A percentile compares a stretch with the other conserved stretches of the same genome.
Evolutionary conservation across 306 rosid species (phyloP).

Genomic region (Malus domestica): DNA sequence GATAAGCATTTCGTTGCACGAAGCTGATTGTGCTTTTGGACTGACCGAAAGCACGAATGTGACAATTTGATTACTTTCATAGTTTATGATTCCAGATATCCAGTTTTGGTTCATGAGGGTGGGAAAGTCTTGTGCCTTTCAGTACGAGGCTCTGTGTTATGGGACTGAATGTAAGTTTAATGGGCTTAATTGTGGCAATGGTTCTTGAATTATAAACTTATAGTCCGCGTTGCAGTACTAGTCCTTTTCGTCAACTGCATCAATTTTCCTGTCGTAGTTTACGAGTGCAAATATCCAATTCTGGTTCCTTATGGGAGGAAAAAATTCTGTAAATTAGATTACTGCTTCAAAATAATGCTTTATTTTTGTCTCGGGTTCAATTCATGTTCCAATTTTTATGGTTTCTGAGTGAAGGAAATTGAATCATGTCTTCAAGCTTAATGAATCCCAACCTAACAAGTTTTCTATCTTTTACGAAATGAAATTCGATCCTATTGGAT

Average conservation of each 20-base stretch:
- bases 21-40: too few relatives aligned
- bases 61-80: too few relatives aligned
- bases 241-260: not conserved
- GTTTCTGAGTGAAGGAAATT: not conserved
- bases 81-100: too few relatives aligned
- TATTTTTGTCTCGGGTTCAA: not conserved
- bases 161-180: not conserved
- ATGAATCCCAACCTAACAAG: not conserved
- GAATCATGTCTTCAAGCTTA: not conserved
- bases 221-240: too few relatives aligned
- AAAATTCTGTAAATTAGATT: not conserved
- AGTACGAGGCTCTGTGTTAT: not conserved
- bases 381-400: not conserved
- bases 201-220: too few relatives aligned
- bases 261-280: not conserved
- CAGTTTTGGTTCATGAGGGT: too few relatives aligned
- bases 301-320: not conserved
- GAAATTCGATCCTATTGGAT: not conserved
- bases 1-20: not conserved
- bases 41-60: too few relatives aligned
- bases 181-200: too few relatives aligned
- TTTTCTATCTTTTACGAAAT: not conserved
- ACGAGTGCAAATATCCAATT: not conserved
- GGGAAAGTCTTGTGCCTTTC: too few relatives aligned
- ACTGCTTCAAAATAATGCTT: not conserved